Percentiles rank a stretch among this genome's conserved stretches.
Evolutionary conservation across 2,329 filamentous ascomycete species (phyloP).

Genomic region (Cladosporium sp.): DNA sequence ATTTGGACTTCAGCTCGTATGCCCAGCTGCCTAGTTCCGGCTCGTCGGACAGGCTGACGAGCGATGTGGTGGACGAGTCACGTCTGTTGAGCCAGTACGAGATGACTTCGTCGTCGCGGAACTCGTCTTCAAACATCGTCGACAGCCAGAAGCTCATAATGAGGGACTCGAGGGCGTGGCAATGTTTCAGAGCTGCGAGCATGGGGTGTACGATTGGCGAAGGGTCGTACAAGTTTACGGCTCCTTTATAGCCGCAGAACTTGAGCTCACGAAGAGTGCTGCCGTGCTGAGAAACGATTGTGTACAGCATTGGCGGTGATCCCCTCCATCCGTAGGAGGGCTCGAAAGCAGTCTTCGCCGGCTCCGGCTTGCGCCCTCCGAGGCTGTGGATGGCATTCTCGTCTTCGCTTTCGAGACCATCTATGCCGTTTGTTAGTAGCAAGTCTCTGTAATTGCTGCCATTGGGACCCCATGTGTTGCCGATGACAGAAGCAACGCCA

Average conservation of each 20-base stretch:
- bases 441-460: conserved; percentile 24
- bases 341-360: conserved; percentile 34
- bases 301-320: conserved; percentile 43
- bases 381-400: conserved; percentile 29
- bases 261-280: conserved; percentile 47
- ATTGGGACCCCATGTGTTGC: conserved; percentile 47
- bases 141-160: conserved; percentile 46
- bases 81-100: conserved; percentile 46
- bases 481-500: conserved; percentile 44
- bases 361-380: conserved; percentile 25
- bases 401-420: conserved; percentile 37
- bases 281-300: conserved; percentile 43
- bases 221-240: conserved; percentile 41
- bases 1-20: conserved; percentile 42
- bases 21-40: conserved; percentile 43
- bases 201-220: conserved; percentile 42
- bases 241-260: conserved; percentile 49
- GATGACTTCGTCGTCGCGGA: conserved; percentile 46
- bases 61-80: conserved; percentile 41
- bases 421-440: conserved; percentile 19
- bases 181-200: conserved; percentile 43
- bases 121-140: conserved; percentile 41
- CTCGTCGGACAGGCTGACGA: conserved; percentile 34
- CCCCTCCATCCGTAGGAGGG: conserved; percentile 44
- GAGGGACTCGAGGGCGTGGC: conserved; percentile 44